These are phyloP conservation scores for Cladophialophora psammophila DNA, from an alignment of 2,329 filamentous ascomycete genomes.

Conservation along the genomic window DNA sequence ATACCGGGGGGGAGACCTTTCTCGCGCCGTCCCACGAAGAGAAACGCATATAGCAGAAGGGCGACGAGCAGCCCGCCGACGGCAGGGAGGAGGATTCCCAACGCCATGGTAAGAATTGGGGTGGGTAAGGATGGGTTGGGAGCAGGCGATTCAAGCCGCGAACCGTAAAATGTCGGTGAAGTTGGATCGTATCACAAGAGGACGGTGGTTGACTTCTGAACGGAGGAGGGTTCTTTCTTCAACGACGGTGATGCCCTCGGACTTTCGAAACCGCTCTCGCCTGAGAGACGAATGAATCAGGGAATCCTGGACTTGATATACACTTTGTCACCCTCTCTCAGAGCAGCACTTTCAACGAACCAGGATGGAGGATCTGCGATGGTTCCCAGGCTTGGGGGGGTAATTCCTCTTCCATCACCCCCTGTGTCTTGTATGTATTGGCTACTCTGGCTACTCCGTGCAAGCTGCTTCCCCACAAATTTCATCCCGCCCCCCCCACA, in stretches of 20 bases:
- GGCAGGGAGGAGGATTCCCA: conserved; percentile 15
- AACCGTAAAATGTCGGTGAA: not conserved
- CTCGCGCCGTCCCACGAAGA: conserved; percentile 33
- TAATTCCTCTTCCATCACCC: not conserved
- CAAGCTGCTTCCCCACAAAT: not conserved
- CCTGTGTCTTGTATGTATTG: too few relatives aligned
- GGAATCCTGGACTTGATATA: not conserved
- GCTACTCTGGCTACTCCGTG: not conserved
- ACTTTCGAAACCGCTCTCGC: not conserved
- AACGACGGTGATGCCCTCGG: not conserved
- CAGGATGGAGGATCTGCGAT: not conserved
- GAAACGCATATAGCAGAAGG: conserved; percentile 29
- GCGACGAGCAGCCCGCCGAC: conserved; percentile 23
- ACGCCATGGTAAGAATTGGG: conserved; percentile 1
- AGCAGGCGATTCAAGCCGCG: not conserved
- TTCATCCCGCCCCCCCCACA: not conserved
- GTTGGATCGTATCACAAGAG: not conserved
- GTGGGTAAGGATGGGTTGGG: not conserved
- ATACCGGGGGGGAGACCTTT: conserved; percentile 46
- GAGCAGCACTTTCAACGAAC: not conserved
- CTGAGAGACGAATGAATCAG: not conserved
- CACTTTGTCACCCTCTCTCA: not conserved
- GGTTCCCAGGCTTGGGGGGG: not conserved
- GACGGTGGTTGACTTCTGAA: not conserved
- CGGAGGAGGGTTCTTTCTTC: not conserved